phyloP scores from a whole-genome alignment of 208 protist species.

The Lotmaria passim region DNA sequence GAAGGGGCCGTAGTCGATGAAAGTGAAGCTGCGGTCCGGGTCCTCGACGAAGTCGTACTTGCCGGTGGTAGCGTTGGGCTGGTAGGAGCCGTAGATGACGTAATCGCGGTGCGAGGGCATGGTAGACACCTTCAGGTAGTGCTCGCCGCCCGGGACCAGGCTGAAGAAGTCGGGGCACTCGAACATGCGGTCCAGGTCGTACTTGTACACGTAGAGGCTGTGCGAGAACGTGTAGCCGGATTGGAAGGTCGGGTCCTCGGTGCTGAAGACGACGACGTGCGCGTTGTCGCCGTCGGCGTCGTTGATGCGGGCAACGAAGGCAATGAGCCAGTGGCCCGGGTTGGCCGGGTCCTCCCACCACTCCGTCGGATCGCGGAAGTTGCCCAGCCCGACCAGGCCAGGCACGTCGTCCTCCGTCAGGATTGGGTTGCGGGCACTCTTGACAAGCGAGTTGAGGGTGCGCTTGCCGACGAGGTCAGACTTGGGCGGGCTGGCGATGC shows the following conservation, averaged over 20 bases:
- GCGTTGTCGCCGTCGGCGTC: slow-evolving; percentile 35
- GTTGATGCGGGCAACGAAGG: slow-evolving; percentile 42
- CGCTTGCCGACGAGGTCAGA: slow-evolving; percentile 15
- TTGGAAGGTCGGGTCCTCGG: slow-evolving; percentile 45
- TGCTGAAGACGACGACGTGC: slow-evolving; percentile 51
- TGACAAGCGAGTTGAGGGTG: slow-evolving; percentile 28
- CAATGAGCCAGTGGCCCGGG: slow-evolving; percentile 40
- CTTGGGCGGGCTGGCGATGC: slow-evolving; percentile 36
- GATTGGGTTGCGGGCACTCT: slow-evolving; percentile 41
- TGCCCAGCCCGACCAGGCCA: slow-evolving; percentile 28
- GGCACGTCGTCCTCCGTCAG: slow-evolving; percentile 37
- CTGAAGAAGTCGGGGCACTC: slow-evolving; percentile 57
- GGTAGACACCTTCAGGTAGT: slow-evolving; percentile 49
- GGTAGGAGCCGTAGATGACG: slow-evolving; percentile 41
- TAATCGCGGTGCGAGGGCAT: slow-evolving; percentile 41
- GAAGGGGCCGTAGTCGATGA: slow-evolving; percentile 43
- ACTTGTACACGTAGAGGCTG: slow-evolving; percentile 38
- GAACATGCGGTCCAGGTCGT: slow-evolving; percentile 35
- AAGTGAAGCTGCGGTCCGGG: slow-evolving; percentile 25
- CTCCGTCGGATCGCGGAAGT: slow-evolving; percentile 53
- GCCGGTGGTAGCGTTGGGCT: slow-evolving; percentile 4
- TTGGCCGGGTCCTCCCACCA: slow-evolving; percentile 44
- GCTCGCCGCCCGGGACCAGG: slow-evolving; percentile 8
- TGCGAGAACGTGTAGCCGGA: slow-evolving; percentile 48
- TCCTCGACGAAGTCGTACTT: slow-evolving; percentile 40